Base-by-base conservation (phyloP, 495 filamentous ascomycete species). In the Entonaema liquescens region DNA sequence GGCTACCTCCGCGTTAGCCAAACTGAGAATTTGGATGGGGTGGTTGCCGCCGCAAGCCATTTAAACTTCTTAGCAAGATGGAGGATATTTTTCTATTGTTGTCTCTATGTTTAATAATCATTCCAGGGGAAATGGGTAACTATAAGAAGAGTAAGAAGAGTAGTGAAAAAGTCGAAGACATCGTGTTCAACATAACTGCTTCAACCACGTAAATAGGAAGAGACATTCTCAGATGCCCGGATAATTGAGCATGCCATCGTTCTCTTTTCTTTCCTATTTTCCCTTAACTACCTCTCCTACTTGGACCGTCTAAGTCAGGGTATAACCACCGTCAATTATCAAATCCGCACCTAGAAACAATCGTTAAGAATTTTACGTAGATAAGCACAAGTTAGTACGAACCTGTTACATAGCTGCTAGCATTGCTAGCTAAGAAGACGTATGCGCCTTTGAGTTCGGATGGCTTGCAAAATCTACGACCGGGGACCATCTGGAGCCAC, bases 391-490 rank as follows among this genome's bases (percentile, higher is more conserved):
- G 2, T 36, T 21, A 7, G 19, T 2, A 65, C 57, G 33, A 12
- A 76, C 72, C 74, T 35, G 72, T 76, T 72, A 75, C 70, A 17
- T 76, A 76, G 19, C 74, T 76, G 66, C 87, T 86, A 13, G 89
- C 89, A 75, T 91, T 89, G 56, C 83, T 86, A 47, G 79, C 81
- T 67, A 91, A 74, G 72, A 90, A 91, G 12, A 90, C 87, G 75
- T 90, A 91, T 9, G 87, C 88, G 4, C 88, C 89, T 81, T 91
- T 91, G 19, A 91, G 75, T 78, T 91, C 89, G 77, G 89, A 85
- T 2, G 89, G 86, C 50, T 89, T 78, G 44, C 88, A 76, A 28
- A 76, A 68, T 23, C 74, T 70, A 21, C 33, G 66, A 8, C 65
- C 72, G 6, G 72, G 74, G 47, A 76, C 49, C 74, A 76, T 75